These are phyloP conservation scores for Kokia cookei DNA, from an alignment of 441 rosid genomes.

Conservation along the genomic window DNA sequence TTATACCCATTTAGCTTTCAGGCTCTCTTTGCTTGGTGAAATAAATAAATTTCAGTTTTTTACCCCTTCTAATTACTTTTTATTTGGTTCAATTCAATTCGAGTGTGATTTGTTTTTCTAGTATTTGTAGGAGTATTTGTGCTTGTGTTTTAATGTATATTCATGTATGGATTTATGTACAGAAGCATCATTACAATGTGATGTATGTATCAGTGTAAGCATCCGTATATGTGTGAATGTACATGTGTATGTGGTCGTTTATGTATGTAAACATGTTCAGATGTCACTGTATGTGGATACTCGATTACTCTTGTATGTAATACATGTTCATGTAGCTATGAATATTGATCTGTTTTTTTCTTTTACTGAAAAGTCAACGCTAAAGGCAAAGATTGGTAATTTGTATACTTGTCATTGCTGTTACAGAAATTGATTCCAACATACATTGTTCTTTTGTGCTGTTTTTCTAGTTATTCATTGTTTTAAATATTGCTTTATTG, in stretches of 20 bases:
- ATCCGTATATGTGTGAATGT: neutral
- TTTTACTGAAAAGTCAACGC: neutral
- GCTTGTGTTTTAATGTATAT: neutral
- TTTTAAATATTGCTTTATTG: slow-evolving; percentile 11
- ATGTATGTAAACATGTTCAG: neutral
- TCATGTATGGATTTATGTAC: neutral
- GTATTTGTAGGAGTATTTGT: neutral
- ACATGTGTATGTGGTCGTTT: neutral
- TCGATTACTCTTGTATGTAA: neutral
- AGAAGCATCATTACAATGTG: neutral
- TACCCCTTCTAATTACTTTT: neutral
- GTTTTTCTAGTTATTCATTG: neutral
- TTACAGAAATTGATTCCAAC: neutral
- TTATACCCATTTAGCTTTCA: neutral
- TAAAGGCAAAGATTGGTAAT: neutral
- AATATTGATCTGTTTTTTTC: neutral
- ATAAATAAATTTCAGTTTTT: neutral
- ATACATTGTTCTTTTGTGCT: neutral
- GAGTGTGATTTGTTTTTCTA: neutral
- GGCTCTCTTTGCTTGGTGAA: neutral
- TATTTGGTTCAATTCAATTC: neutral
- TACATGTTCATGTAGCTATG: neutral
- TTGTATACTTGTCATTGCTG: neutral
- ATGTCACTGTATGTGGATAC: neutral
- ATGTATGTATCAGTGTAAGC: neutral